Base-by-base conservation (phyloP, 2,329 filamentous ascomycete genomes). In the Teratosphaeria pseudoeucalypti region DNA sequence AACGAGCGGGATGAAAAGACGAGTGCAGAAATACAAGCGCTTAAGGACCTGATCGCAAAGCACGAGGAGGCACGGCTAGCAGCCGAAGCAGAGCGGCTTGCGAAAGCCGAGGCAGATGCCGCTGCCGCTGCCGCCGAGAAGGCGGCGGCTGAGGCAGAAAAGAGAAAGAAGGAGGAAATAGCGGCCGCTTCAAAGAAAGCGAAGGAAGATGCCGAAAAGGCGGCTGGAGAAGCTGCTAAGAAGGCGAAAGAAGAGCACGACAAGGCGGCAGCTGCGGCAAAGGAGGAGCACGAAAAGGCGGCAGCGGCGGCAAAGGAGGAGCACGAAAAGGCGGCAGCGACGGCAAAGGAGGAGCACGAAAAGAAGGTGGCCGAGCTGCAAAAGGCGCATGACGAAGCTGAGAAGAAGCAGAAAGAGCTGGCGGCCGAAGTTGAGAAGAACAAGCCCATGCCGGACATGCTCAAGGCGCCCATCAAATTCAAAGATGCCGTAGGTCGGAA, bases 401-500 rank as follows among this genome's bases (percentile, higher is more conserved):
- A 79, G 58, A 75, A 76, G 66, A 76, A 75, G 57, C 78, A 78
- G 59, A 75, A 77, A 64, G 77, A 76, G 52, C 72, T 76, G 6
- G 77, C 79, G 61, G 77, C 76, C 56, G 78, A 78, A 62, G 72
- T 73, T 2, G 75, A 74, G 54, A 78, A 77, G 58, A 76, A 75
- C 57, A 77, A 64, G 73, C 80, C 66, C 61, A 76, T 69, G 69
- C 77, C 79, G 2, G 79, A 82, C n/a, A 78, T 80, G 59, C 79
- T 80, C 65, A 88, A 90, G 72, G 79, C 85, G 52, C 89, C 89
- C 2, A 89, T 96, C 72, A 87, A 86, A 66, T 95, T 95, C 77
- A 95, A 95, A 75, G 92, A 96, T 71, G 91, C 91, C 0, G 85
- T 96, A 16, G 89, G 90, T 34, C 83, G 92, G 65, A 96, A 95